These are phyloP conservation scores for Phytophthora ramorum DNA, from an alignment of 352 stramenopile genomes.

Conservation along the genomic window DNA sequence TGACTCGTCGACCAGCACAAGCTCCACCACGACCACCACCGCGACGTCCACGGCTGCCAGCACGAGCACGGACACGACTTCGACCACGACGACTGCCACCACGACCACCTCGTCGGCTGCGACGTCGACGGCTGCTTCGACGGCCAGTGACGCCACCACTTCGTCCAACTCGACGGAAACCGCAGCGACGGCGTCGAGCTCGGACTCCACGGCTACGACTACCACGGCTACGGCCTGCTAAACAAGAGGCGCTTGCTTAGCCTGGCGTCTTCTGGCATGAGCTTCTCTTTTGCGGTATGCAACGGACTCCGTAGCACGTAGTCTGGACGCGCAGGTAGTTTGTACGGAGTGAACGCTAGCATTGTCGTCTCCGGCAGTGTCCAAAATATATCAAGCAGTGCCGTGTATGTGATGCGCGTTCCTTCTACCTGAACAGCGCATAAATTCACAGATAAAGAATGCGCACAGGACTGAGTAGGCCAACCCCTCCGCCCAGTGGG, in stretches of 20 bases:
- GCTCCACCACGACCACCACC: too few relatives aligned
- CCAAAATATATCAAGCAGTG: background rate
- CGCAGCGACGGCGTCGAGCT: background rate
- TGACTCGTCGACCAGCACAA: slow-evolving; percentile 18
- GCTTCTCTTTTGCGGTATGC: background rate
- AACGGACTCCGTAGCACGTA: background rate
- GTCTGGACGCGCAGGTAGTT: background rate
- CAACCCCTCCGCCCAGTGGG: too few relatives aligned
- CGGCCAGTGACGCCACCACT: background rate
- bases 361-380: background rate
- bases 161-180: slow-evolving; percentile 1
- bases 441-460: too few relatives aligned
- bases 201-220: slow-evolving; percentile 1
- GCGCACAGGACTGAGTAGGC: too few relatives aligned
- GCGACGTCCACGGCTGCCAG: slow-evolving; percentile 3
- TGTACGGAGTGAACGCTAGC: background rate
- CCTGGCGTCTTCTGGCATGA: background rate
- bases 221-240: slow-evolving; percentile 3
- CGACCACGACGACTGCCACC: slow-evolving; percentile 4
- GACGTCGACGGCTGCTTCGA: background rate
- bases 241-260: background rate
- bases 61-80: slow-evolving; percentile 2
- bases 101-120: background rate
- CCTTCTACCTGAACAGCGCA: too few relatives aligned
- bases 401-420: background rate